phyloP scores from a whole-genome alignment of 2,329 filamentous ascomycete species.

The Thyridium curvatum region DNA sequence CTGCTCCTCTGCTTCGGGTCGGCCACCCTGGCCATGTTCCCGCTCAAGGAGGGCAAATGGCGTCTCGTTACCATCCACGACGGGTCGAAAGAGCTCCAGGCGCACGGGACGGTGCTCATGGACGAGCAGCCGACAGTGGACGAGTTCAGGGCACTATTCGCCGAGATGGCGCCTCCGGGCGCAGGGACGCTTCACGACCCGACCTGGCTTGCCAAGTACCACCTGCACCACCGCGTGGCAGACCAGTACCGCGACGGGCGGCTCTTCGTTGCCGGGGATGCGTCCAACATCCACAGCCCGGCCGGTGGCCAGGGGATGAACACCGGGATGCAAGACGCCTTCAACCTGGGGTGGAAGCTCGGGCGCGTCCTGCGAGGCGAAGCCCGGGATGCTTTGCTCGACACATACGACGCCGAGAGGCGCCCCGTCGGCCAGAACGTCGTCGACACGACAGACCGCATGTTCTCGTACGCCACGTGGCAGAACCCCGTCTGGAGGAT shows the following conservation, averaged over 20 bases:
- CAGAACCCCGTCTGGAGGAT: constrained; percentile 23
- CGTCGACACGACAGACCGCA: constrained; percentile 24
- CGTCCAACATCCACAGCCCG: constrained; percentile 49
- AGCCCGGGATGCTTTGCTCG: constrained; percentile 30
- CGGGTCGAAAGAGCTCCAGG: constrained; percentile 15
- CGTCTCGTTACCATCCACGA: not conserved
- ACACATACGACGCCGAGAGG: constrained; percentile 41
- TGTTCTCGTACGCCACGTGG: constrained; percentile 30
- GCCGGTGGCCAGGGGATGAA: constrained; percentile 54
- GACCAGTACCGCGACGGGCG: constrained; percentile 36
- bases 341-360: constrained; percentile 51
- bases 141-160: constrained; percentile 23
- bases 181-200: constrained; percentile 19
- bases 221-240: constrained; percentile 34
- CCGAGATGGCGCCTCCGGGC: constrained; percentile 16
- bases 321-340: constrained; percentile 45
- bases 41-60: constrained; percentile 15
- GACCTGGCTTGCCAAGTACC: constrained; percentile 37
- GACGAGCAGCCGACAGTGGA: constrained; percentile 16
- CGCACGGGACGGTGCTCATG: constrained; percentile 7
- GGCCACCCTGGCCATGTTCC: constrained; percentile 28
- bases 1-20: constrained; percentile 17
- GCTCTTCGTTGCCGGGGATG: constrained; percentile 49
- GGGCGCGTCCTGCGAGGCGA: constrained; percentile 28
- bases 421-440: constrained; percentile 12